phyloP scores from a whole-genome alignment of 306 rosid species.

The Prinsepia uniflora region DNA sequence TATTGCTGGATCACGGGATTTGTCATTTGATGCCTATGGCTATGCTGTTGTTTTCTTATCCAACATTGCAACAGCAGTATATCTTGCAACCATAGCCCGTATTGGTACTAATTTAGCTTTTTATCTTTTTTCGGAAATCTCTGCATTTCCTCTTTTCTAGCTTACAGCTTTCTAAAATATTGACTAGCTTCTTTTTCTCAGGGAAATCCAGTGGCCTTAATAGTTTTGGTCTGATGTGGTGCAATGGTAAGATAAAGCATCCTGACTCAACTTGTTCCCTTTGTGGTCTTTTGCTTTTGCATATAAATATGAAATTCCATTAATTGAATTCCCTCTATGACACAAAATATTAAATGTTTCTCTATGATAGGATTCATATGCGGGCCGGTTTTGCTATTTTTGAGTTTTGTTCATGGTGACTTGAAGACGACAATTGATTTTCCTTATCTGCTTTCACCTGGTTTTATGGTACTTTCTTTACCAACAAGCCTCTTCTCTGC shows the following conservation, averaged over 20 bases:
- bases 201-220: conserved; percentile 96
- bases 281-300: conserved; percentile 6
- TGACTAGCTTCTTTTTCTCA: conserved; percentile 32
- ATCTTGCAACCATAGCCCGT: conserved; percentile 90
- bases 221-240: conserved; percentile 99
- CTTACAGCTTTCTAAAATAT: conserved; percentile 25
- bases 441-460: conserved; percentile 72
- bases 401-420: conserved; percentile 81
- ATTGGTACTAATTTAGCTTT: conserved; percentile 53
- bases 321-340: conserved; percentile 16
- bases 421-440: conserved; percentile 58
- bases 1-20: conserved; percentile 90
- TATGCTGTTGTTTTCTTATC: conserved; percentile 83
- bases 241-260: conserved; percentile 63
- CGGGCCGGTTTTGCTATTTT: conserved; percentile 66
- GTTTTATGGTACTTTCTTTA: conserved; percentile 62
- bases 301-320: neutral
- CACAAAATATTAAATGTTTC: conserved; percentile 9
- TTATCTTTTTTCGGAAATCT: conserved; percentile 14
- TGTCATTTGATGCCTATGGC: conserved; percentile 85
- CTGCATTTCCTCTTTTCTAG: conserved; percentile 24
- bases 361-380: conserved; percentile 60
- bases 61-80: conserved; percentile 82
- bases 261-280: conserved; percentile 12
- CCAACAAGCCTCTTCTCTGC: conserved; percentile 1